Conservation (phyloP, 1,284 basidiomycete genomes). For the Taiwanofungus camphoratus region DNA sequence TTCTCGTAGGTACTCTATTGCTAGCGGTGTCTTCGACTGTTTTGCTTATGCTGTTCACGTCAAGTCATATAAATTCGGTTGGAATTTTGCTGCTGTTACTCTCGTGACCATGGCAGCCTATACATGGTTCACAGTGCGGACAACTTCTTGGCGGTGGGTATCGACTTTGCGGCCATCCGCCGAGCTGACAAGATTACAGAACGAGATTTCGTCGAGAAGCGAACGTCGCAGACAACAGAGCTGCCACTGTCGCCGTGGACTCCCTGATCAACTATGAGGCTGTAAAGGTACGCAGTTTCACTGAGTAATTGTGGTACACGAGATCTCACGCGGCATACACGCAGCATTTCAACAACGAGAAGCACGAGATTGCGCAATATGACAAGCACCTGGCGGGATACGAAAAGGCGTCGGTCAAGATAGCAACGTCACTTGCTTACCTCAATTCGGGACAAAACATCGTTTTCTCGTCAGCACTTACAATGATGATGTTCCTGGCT, state of each 20-base stretch:
- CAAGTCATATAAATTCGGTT: conserved; percentile 94
- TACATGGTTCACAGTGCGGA: conserved; percentile 95
- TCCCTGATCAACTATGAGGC: conserved; percentile 98
- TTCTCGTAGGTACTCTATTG: conserved; percentile 55
- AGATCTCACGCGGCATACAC: background rate
- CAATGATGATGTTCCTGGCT: conserved; percentile 93
- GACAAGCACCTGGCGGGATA: conserved; percentile 86
- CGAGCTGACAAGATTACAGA: conserved; percentile 35
- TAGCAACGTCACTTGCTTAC: conserved; percentile 89
- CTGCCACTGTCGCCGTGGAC: conserved; percentile 91
- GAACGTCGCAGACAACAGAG: conserved; percentile 95
- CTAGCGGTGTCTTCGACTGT: conserved; percentile 4
- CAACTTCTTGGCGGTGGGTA: conserved; percentile 87
- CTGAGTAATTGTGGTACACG: background rate
- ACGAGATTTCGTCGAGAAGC: conserved; percentile 93
- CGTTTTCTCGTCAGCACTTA: conserved; percentile 91
- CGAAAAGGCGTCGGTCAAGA: conserved; percentile 90
- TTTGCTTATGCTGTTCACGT: conserved; percentile 1
- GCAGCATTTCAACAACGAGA: conserved; percentile 96
- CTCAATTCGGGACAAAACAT: conserved; percentile 96
- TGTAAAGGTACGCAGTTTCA: conserved; percentile 67
- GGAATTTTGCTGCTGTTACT: conserved; percentile 93
- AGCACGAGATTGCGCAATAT: conserved; percentile 87
- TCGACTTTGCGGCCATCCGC: too few species aligned
- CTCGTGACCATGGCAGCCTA: conserved; percentile 84